Evolutionary conservation across 2,329 filamentous ascomycete species (phyloP).

Genomic region (Escovopsis sp.): DNA sequence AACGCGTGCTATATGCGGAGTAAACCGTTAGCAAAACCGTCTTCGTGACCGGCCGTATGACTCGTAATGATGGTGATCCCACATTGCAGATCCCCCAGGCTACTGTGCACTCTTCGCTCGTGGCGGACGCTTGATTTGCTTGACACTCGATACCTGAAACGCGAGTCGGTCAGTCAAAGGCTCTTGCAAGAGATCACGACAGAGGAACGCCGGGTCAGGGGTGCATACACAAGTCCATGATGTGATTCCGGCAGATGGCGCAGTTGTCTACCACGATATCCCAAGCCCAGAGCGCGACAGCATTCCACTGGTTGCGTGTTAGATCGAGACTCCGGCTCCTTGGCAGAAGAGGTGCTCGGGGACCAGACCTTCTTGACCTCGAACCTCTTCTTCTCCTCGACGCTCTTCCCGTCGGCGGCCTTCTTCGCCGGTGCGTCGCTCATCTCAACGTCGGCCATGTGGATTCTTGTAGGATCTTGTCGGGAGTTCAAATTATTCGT

Average conservation of each 20-base stretch:
- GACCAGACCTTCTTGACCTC: slow-evolving; percentile 90
- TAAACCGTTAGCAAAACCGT: slow-evolving; percentile 18
- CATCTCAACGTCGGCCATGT: slow-evolving; percentile 96
- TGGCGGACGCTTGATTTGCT: slow-evolving; percentile 93
- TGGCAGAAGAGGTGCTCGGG: neutral
- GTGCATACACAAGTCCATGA: slow-evolving; percentile 91
- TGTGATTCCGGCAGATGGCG: slow-evolving; percentile 97
- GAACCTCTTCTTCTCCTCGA: slow-evolving; percentile 80
- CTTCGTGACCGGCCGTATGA: neutral
- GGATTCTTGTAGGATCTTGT: neutral
- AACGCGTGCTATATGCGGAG: slow-evolving; percentile 64
- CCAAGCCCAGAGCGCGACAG: slow-evolving; percentile 96
- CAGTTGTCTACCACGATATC: slow-evolving; percentile 99
- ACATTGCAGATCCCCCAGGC: slow-evolving; percentile 99
- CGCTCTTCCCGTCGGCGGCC: slow-evolving; percentile 29
- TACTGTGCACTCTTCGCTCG: slow-evolving; percentile 95
- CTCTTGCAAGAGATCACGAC: neutral
- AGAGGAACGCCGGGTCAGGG: neutral
- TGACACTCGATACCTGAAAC: slow-evolving; percentile 82
- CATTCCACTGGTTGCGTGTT: slow-evolving; percentile 64
- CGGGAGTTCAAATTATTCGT: no score
- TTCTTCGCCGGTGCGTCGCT: slow-evolving; percentile 63
- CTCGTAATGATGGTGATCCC: slow-evolving; percentile 21
- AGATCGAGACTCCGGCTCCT: neutral
- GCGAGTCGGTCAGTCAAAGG: neutral